Evolutionary conservation across 75 land plant species (phyloP), one percentile per base, ranked within the genome.

Genomic region (Pseudotsuga menziesii): DNA sequence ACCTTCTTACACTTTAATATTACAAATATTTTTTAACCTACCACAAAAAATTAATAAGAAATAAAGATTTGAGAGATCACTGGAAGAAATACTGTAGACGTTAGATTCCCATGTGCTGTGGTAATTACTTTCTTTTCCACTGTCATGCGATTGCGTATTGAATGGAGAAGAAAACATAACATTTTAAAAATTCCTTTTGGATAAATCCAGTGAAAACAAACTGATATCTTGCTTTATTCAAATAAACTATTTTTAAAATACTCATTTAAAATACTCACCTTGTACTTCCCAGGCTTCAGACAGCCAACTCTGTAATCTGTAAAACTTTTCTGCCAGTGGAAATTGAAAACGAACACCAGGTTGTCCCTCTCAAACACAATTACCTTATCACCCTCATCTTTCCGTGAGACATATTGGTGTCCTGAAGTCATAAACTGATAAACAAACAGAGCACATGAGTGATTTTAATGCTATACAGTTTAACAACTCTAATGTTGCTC

Each of bases 331-430:
- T 58, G 79, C 95, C 98, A 94, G 62, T 94, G 98, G 79, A 94
- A 94, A 55, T 94, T 94, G 85, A 94, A 94, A 44, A 92, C 98
- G 76, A 94, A 94, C 76, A 94, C 95, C 2, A 94, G 77, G 41
- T 94, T 66, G 22, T 86, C 95, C 56, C 85, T 83, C 74, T 94
- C 98, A 84, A 92, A 94, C 62, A 90, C 88, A 73, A 94, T 86
- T 7, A 92, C 76, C 79, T 80, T 92, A 72, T 92, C 98, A 8
- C 87, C 84, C 77, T 94, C 98, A 82, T 94, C 89, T 63, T 90
- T 90, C 41, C 95, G 76, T 52, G 98, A 94, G 44, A 94, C 79
- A 78, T 85, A 94, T 67, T 89, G 94, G 75, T 94, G 95, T 71
- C 84, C 88, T n/a, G 93, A 86, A 32, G 84, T 83, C 98, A 94